These are phyloP conservation scores for Delphinella strobiligena DNA, from an alignment of 2,329 filamentous ascomycete species.

Conservation along the genomic window DNA sequence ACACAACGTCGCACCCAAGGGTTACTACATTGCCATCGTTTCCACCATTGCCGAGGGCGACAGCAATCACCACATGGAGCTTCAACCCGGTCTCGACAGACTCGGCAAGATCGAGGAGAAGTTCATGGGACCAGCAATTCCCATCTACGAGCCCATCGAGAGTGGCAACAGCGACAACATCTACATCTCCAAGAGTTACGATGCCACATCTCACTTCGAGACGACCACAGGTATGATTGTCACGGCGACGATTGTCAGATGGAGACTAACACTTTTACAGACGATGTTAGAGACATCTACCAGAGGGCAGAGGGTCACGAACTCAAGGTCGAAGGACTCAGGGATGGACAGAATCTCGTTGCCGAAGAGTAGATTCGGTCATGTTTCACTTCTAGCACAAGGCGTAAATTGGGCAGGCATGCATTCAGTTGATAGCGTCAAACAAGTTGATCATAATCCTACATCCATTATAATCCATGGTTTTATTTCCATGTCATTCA, in stretches of 20 bases:
- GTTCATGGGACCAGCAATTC: constrained; percentile 88
- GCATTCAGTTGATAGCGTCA: background rate
- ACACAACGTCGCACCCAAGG: constrained; percentile 97
- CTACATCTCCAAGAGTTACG: constrained; percentile 98
- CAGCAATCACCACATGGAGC: constrained; percentile 90
- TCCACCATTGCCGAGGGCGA: constrained; percentile 89
- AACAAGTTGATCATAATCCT: background rate
- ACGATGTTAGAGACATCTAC: constrained; percentile 94
- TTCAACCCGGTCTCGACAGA: constrained; percentile 82
- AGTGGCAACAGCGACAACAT: constrained; percentile 78
- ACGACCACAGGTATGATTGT: constrained; percentile 59
- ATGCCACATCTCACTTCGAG: constrained; percentile 96
- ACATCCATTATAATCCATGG: no score
- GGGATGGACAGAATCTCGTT: constrained; percentile 63
- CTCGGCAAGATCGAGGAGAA: constrained; percentile 92
- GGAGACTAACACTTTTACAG: constrained; percentile 28
- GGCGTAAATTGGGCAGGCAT: background rate
- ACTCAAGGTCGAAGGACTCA: constrained; percentile 74
- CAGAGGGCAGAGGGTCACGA: constrained; percentile 70
- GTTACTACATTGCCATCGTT: constrained; percentile 97
- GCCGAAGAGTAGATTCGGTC: constrained; percentile 39
- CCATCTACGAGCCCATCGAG: constrained; percentile 82
- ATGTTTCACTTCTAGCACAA: background rate
- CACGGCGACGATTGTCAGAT: no score
- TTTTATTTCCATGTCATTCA: no score